Evolutionary conservation across 2,329 filamentous ascomycete genomes (phyloP).

Genomic region (Metarhizium anisopliae): DNA sequence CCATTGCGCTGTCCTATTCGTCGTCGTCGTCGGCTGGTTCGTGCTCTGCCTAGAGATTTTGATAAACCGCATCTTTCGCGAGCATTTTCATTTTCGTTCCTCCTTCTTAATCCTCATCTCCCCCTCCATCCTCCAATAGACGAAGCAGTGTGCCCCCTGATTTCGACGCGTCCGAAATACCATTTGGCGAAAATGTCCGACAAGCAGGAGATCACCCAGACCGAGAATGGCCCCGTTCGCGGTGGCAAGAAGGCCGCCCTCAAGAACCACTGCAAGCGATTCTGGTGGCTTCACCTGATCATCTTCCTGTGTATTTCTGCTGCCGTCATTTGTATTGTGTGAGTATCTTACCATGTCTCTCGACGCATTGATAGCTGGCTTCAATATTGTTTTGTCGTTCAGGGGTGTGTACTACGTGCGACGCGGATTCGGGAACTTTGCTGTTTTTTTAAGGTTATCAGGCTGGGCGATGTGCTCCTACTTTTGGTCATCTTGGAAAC

Average conservation of each 20-base stretch:
- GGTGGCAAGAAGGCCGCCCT: constrained; percentile 28
- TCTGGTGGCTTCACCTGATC: constrained; percentile 55
- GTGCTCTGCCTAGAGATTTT: not conserved
- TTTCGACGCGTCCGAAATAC: not conserved
- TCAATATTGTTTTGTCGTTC: not conserved
- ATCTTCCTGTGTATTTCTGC: constrained; percentile 38
- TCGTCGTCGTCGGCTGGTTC: constrained; percentile 1
- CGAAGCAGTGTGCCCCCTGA: not conserved
- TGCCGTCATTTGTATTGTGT: constrained; percentile 51
- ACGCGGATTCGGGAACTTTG: not conserved
- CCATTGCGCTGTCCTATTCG: not conserved
- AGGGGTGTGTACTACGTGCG: not conserved
- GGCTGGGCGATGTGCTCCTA: too few relatives aligned
- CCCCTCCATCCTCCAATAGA: not conserved
- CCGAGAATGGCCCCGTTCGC: constrained; percentile 21
- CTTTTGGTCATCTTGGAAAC: too few relatives aligned
- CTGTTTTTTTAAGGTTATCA: too few relatives aligned
- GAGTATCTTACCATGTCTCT: constrained; percentile 25
- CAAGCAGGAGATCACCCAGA: constrained; percentile 26
- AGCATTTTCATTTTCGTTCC: not conserved
- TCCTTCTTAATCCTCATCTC: not conserved
- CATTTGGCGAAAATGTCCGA: constrained; percentile 26
- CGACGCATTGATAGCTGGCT: not conserved
- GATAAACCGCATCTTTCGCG: not conserved
- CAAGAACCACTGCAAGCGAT: constrained; percentile 41